phyloP scores from a whole-genome alignment of 768 basidiomycete species.

The Tricholoma bakamatsutake region DNA sequence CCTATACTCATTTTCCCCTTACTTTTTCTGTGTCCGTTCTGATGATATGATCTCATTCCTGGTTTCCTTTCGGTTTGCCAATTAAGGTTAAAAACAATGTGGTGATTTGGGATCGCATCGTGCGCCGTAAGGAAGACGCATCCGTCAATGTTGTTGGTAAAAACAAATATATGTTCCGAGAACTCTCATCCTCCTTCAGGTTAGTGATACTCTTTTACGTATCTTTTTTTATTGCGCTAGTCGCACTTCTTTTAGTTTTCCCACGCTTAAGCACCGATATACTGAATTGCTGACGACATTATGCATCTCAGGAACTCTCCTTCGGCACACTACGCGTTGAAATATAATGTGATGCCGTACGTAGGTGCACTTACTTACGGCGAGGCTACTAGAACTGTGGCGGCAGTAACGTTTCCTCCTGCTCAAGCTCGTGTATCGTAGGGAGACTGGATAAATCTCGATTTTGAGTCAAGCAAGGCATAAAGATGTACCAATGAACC shows the following conservation, averaged over 20 bases:
- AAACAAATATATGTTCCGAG: conserved; percentile 84
- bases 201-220: conserved; percentile 27
- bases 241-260: background rate
- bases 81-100: conserved; percentile 64
- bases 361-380: conserved; percentile 78
- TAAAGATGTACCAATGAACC: background rate
- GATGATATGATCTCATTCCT: conserved; percentile 6
- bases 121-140: conserved; percentile 75
- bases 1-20: background rate
- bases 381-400: conserved; percentile 48
- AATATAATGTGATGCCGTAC: conserved; percentile 89
- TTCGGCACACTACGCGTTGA: conserved; percentile 65
- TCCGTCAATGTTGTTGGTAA: conserved; percentile 56
- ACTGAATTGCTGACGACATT: conserved; percentile 2
- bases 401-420: conserved; percentile 34
- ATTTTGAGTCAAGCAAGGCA: too few species aligned
- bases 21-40: conserved; percentile 1
- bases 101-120: conserved; percentile 90
- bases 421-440: conserved; percentile 34
- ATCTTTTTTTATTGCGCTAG: background rate
- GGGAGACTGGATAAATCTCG: background rate
- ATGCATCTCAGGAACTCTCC: conserved; percentile 46
- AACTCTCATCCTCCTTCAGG: conserved; percentile 70
- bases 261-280: background rate
- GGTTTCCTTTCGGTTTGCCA: conserved; percentile 9